Conservation (phyloP, 345 rosid genomes). For the Arabidopsis thaliana region DNA sequence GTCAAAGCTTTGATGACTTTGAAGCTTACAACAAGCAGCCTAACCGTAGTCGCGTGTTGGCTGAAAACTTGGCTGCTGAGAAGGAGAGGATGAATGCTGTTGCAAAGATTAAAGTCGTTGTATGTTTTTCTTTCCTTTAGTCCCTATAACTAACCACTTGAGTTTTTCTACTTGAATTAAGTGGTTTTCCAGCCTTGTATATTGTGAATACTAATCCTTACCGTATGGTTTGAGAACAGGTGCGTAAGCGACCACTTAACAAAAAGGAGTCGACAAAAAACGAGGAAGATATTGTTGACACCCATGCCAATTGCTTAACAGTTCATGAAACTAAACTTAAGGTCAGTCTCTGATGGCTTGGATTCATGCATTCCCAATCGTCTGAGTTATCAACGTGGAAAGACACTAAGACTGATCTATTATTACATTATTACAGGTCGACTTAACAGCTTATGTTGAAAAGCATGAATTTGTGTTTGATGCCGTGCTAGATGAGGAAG, state of each 20-base stretch:
- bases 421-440: slow-evolving; percentile 66
- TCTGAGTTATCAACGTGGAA: slow-evolving; percentile 7
- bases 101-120: slow-evolving; percentile 99
- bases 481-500: slow-evolving; percentile 95
- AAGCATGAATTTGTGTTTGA: slow-evolving; percentile 96
- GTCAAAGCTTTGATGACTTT: slow-evolving; percentile 84
- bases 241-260: slow-evolving; percentile 96
- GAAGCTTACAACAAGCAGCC: slow-evolving; percentile 75
- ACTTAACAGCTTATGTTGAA: slow-evolving; percentile 89
- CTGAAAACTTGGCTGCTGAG: slow-evolving; percentile 84
- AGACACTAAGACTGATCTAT: slow-evolving; percentile 16
- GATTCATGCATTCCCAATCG: slow-evolving; percentile 13
- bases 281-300: slow-evolving; percentile 93
- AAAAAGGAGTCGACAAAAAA: slow-evolving; percentile 91
- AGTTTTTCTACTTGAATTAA: neutral
- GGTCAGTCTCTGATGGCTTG: slow-evolving; percentile 52
- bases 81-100: slow-evolving; percentile 85
- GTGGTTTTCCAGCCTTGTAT: slow-evolving; percentile 5
- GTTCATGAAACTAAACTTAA: slow-evolving; percentile 96
- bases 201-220: slow-evolving; percentile 2
- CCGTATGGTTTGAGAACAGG: slow-evolving; percentile 55
- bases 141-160: neutral
- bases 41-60: slow-evolving; percentile 65
- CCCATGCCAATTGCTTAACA: slow-evolving; percentile 70
- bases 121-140: slow-evolving; percentile 48